Base-by-base conservation (phyloP, 2,329 filamentous ascomycete species). In the Aureobasidium sp. region DNA sequence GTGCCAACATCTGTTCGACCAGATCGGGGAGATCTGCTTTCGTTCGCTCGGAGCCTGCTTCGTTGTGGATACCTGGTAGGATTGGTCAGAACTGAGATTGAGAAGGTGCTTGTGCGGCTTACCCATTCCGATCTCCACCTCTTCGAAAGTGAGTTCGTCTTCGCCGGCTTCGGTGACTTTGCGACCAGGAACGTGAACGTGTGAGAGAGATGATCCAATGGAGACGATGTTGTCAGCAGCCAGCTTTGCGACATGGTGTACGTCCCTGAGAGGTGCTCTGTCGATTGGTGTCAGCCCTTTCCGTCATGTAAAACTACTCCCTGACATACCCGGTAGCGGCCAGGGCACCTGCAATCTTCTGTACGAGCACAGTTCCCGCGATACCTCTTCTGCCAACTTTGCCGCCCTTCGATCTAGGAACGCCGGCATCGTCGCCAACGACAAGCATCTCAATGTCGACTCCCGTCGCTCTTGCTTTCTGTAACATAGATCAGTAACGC, bases 311-410 rank as follows among this genome's bases (percentile, higher is more conserved):
- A n/a, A 14, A 17, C 42, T 31, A 20, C 45, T 51, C 17, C 20
- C 36, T 53, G 57, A 71, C 77, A 67, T 71, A 82, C 66, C 90
- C 91, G 67, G 79, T 81, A 31, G 88, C 89, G 4, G 92, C 91
- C 68, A 96, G 75, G 7, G 91, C 93, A 11, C 93, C 91, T 15
- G 87, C 83, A 70, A 96, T 89, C 81, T 97, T 97, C 68, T 92
- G 83, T n/a, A 97, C 89, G 27, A 97, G 78, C 42, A 96, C 90
- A 6, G 91, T 95, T 36, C 93, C 93, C 3, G 91, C 92, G 73
- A 97, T 94, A 59, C 93, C 93, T 70, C 93, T 83, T 57, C 93
- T 80, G 1, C 93, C 93, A 17, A 97, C 93, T 73, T 97, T 97
- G n/a, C 93, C 92, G 12, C 89, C 87, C 72, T 87, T 87, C 58